These are phyloP conservation scores for Pezicula radicicola DNA, from an alignment of 2,329 filamentous ascomycete species.

Conservation along the genomic window DNA sequence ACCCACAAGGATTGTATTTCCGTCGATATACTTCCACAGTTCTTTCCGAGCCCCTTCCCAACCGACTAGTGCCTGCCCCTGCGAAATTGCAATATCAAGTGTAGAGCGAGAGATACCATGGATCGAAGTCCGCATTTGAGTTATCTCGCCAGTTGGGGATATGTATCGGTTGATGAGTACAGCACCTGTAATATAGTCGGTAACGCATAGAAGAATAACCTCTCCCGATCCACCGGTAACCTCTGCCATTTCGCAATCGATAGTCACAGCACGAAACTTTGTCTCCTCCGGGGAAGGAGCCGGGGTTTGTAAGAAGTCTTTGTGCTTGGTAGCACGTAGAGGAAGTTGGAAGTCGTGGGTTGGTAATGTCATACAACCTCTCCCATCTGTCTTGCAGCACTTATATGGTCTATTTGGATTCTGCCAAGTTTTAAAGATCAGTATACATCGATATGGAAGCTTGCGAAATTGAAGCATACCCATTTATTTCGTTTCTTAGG, in stretches of 20 bases:
- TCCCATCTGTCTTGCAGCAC: slow-evolving; percentile 7
- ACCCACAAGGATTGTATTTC: slow-evolving; percentile 43
- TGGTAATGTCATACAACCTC: slow-evolving; percentile 11
- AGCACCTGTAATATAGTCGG: slow-evolving; percentile 45
- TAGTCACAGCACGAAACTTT: slow-evolving; percentile 32
- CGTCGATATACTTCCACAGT: slow-evolving; percentile 39
- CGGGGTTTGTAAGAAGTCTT: too few species aligned
- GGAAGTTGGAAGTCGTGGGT: slow-evolving; percentile 12
- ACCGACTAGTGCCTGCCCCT: slow-evolving; percentile 32
- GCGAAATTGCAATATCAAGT: slow-evolving; percentile 28
- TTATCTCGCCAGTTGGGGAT: slow-evolving; percentile 29
- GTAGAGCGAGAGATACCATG: slow-evolving; percentile 34
- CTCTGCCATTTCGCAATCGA: slow-evolving; percentile 48
- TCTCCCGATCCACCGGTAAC: slow-evolving; percentile 27
- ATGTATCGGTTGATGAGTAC: slow-evolving; percentile 41
- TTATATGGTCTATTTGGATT: slow-evolving; percentile 9
- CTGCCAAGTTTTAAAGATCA: slow-evolving; percentile 3
- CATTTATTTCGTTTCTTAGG: slow-evolving; percentile 9
- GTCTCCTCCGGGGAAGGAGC: slow-evolving; percentile 1
- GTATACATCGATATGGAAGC: not conserved
- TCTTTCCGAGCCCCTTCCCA: slow-evolving; percentile 39
- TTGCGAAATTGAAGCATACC: slow-evolving; percentile 7
- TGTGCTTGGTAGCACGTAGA: slow-evolving; percentile 4
- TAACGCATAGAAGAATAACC: slow-evolving; percentile 34
- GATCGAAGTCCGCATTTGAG: slow-evolving; percentile 34